Percentiles rank a stretch among this genome's conserved stretches.
phyloP scores from a whole-genome alignment of 805 yeast species.

The Starmerella potacharoeniae region DNA sequence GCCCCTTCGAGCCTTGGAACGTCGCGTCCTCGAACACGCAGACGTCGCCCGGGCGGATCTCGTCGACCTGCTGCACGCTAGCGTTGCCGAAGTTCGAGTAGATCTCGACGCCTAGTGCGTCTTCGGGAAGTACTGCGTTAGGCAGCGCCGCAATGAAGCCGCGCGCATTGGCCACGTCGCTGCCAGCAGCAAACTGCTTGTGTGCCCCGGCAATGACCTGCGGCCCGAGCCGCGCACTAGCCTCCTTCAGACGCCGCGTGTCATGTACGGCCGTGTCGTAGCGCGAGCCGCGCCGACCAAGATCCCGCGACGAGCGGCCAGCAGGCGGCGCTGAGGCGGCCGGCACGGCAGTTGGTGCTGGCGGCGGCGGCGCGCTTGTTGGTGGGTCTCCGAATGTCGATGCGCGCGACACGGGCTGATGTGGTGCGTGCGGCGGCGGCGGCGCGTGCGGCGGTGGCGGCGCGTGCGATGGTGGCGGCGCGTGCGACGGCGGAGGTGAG shows the following conservation, averaged over 20 bases:
- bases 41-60: conserved; percentile 74
- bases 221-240: conserved; percentile 42
- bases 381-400: neutral
- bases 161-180: neutral
- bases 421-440: neutral
- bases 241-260: conserved; percentile 38
- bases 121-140: neutral
- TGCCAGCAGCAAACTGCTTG: neutral
- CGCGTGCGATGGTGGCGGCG: neutral
- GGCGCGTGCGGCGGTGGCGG: neutral
- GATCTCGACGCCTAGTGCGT: conserved; percentile 50
- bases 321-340: neutral
- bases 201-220: conserved; percentile 35
- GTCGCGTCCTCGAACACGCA: conserved; percentile 63
- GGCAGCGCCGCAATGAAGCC: neutral
- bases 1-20: conserved; percentile 53
- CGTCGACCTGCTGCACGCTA: conserved; percentile 43
- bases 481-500: neutral
- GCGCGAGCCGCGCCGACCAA: conserved; percentile 16
- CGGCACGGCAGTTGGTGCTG: conserved; percentile 21
- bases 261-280: neutral
- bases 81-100: conserved; percentile 46
- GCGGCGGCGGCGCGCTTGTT: conserved; percentile 19
- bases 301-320: conserved; percentile 23
- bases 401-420: neutral